These are phyloP conservation scores for Tympanopsis confertula DNA, from an alignment of 2,329 filamentous ascomycete genomes.

Conservation along the genomic window DNA sequence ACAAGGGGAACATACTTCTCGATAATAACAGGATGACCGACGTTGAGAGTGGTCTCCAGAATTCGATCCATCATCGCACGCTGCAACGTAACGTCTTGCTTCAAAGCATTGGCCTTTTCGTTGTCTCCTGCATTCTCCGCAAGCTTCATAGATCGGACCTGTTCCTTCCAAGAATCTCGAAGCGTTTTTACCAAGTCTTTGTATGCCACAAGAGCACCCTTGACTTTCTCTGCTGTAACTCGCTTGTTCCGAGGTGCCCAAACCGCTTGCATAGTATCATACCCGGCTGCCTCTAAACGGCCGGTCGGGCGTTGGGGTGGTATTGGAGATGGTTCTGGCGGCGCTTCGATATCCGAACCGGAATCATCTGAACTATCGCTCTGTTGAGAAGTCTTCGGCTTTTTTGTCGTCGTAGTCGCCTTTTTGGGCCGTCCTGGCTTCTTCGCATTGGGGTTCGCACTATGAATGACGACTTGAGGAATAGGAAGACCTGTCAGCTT, in stretches of 20 bases:
- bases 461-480: no score
- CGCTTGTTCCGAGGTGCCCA: not conserved
- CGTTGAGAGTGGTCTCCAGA: conserved; percentile 19
- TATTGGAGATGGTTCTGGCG: not conserved
- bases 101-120: not conserved
- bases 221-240: not conserved
- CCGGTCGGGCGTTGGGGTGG: not conserved
- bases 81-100: not conserved
- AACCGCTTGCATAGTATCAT: not conserved
- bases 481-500: no score
- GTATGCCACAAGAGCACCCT: not conserved
- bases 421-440: no score
- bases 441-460: no score
- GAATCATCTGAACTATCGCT: not conserved
- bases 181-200: not conserved
- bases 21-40: conserved; percentile 30
- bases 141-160: not conserved
- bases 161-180: not conserved
- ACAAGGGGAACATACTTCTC: conserved; percentile 37
- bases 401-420: no score
- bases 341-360: not conserved
- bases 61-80: not conserved
- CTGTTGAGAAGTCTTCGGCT: no score
- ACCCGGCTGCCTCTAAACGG: not conserved
- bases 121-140: not conserved